Base-by-base conservation (phyloP, 2,329 filamentous ascomycete species). In the Daldinia sp. region DNA sequence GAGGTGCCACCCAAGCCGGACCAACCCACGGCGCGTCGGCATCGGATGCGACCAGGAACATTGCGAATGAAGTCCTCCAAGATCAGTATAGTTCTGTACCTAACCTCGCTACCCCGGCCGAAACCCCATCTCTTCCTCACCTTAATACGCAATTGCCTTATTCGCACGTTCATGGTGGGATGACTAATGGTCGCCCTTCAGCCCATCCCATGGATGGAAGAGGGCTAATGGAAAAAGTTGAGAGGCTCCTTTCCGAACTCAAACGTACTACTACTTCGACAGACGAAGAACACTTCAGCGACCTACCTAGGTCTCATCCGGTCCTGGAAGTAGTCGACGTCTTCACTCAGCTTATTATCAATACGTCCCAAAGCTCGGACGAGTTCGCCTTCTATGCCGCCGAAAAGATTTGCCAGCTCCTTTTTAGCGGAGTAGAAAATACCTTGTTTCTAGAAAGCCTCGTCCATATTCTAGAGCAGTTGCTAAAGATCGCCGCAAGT, bases 241-340 rank as follows among this genome's bases (percentile, higher is more conserved):
- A 81, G 63, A 88, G 87, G 74, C 77, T 87, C 3, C 77, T 89
- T 2, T 76, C 82, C 30, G 85, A 90, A 64, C 77, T 90, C 5
- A 77, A 87, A 66, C 80, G 82, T 39, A 80, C 82, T 6, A 82
- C 86, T 8, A 79, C 78, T 1, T 82, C 83, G 67, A 80, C 82
- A 5, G 78, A 79, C 0, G 86, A 89, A 70, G 83, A 87, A 51
- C 87, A 90, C 68, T 89, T 87, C 64, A 71, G 76, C 19, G 85
- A 87, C 29, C 77, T 90, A 23, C 86, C 86, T 3, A 78, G 86
- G 17, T 82, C 84, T 7, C 85, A 88, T 69, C 77, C 81, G 3
- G 82, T 90, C 8, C 75, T 89, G n/a, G 87, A 90, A 57, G 79
- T 87, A 9, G 82, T 88, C 9, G 87, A 90, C 74, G 83, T 84